Evolutionary conservation across 805 yeast genomes (phyloP).

Genomic region (Yarrowia porcina): DNA sequence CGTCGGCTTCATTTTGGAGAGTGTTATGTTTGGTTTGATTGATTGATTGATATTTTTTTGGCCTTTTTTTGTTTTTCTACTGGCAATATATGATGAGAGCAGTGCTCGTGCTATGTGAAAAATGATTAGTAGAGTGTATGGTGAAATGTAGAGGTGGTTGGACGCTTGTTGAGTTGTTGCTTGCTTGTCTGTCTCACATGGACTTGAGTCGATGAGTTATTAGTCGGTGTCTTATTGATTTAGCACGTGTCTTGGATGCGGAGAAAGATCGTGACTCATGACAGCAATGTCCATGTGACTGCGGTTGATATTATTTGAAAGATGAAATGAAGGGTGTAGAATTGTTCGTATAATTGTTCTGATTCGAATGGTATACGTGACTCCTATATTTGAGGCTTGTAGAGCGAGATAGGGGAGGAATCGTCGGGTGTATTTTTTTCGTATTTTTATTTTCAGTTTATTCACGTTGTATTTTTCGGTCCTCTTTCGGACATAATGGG

Average conservation of each 20-base stretch:
- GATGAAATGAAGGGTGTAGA: not conserved
- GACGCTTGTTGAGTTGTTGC: too few species aligned
- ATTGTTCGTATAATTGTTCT: not conserved
- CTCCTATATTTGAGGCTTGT: not conserved
- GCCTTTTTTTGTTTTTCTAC: not conserved
- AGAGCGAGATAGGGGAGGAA: too few species aligned
- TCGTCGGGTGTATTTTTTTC: not conserved
- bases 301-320: too few species aligned
- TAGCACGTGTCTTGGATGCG: too few species aligned
- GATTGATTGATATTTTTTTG: not conserved
- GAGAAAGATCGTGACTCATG: too few species aligned
- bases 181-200: too few species aligned
- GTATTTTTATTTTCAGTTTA: too few species aligned
- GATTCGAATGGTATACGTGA: not conserved
- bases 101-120: not conserved
- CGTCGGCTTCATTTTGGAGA: not conserved
- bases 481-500: too few species aligned
- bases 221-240: not conserved
- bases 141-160: too few species aligned
- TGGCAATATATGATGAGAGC: slow-evolving; percentile 5
- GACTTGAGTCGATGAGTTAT: too few species aligned
- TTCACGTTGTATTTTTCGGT: too few species aligned
- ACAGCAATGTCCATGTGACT: too few species aligned
- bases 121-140: not conserved
- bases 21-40: not conserved